Evolutionary conservation across 2,329 filamentous ascomycete species (phyloP), one percentile per base, ranked within the genome.

Genomic region (Neocucurbitaria cava): DNA sequence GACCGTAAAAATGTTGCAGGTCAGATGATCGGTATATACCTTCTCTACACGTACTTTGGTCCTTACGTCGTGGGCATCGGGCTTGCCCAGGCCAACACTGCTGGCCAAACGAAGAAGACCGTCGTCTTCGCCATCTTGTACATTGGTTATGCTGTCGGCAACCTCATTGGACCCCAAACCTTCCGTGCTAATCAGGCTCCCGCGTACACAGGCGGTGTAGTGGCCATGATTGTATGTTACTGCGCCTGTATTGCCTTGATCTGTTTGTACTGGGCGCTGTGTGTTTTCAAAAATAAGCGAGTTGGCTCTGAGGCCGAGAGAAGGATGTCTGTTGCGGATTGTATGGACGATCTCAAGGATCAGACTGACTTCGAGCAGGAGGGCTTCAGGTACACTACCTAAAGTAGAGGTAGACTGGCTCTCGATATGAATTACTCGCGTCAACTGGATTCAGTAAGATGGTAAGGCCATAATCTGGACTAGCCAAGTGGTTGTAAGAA

Each of bases 41-140:
- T 0, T 80, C 81, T 52, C 80, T 81, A 3, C 65, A 77, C 49
- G 5, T 40, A 40, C 21, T 40, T 40, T 15, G 36, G 36, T 23
- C 36, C 36, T 9, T 40, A 40, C 17, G 18, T 40, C 13, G 36
- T 40, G 13, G 36, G 36, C 5, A 40, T 40, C 9, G 18, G 18
- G 17, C 36, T 40, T 10, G 36, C 36, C 6, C 36, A 40, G 18
- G 78, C 78, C 38, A 83, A 83, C 61, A 59, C 58, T 3, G 62
- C 62, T 23, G 66, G 64, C 6, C 59, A 69, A 36, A 69, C 66
- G 3, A 69, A 69, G 56, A 64, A 87, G 65, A 84, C 87, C 45
- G 81, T 86, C 31, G 85, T 84, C 5, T 86, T 84, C 20, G 64
- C 56, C 8, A 69, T 69, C 4, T 57, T 73, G 4, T 75, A 70